A percentile compares a stretch with the other conserved stretches of the same genome.
Evolutionary conservation across 2,329 filamentous ascomycete genomes (phyloP).

Genomic region (Orbilia oligospora): DNA sequence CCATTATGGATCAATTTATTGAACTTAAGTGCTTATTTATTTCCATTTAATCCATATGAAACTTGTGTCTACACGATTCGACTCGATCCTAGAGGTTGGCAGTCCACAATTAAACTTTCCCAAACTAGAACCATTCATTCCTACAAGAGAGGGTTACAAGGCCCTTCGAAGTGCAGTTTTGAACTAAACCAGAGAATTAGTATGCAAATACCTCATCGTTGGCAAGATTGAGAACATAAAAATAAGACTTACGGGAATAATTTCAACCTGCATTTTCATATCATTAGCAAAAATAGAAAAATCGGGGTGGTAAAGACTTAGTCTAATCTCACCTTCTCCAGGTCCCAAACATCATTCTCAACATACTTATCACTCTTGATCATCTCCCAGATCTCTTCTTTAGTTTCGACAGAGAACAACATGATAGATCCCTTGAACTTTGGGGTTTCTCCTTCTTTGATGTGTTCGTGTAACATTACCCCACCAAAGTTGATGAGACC

Average conservation of each 20-base stretch:
- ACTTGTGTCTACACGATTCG: background rate
- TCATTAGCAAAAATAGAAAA: background rate
- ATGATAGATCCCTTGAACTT: slow-evolving; percentile 58
- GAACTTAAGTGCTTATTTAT: background rate
- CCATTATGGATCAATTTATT: background rate
- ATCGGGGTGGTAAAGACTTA: background rate
- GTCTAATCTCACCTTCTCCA: slow-evolving; percentile 40
- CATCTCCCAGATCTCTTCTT: slow-evolving; percentile 49
- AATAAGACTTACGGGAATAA: slow-evolving; percentile 37
- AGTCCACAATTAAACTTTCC: background rate
- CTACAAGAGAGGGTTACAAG: background rate
- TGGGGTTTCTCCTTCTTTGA: slow-evolving; percentile 49
- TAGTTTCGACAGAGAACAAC: slow-evolving; percentile 42
- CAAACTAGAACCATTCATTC: background rate
- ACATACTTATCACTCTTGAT: slow-evolving; percentile 53
- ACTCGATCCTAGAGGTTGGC: background rate
- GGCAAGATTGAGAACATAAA: background rate
- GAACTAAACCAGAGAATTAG: slow-evolving; percentile 27
- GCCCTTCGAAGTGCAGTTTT: slow-evolving; percentile 47
- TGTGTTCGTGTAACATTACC: slow-evolving; percentile 53
- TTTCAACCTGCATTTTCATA: slow-evolving; percentile 36
- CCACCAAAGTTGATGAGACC: slow-evolving; percentile 56
- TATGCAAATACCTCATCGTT: background rate
- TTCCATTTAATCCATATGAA: background rate
- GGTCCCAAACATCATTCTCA: slow-evolving; percentile 57